Evolutionary conservation across 1,139 yeast genomes (phyloP).

Genomic region (Saccharomyces pastorianus): DNA sequence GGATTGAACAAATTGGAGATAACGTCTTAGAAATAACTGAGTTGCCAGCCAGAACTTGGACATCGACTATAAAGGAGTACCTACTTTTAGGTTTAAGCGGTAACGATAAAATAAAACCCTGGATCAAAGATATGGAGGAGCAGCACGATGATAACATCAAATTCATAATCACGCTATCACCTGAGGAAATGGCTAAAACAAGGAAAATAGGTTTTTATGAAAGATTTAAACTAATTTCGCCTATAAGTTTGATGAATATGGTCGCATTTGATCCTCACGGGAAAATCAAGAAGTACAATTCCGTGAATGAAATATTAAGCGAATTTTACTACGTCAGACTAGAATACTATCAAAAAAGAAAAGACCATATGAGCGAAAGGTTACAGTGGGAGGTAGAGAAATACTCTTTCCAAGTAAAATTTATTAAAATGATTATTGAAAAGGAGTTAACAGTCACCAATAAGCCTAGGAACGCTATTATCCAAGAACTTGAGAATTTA

Average conservation of each 20-base stretch:
- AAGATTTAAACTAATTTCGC: conserved; percentile 67
- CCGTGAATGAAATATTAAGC: conserved; percentile 65
- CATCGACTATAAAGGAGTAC: conserved; percentile 78
- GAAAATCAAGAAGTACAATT: conserved; percentile 72
- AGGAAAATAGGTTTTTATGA: conserved; percentile 68
- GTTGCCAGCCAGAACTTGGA: conserved; percentile 90
- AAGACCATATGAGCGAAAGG: conserved; percentile 64
- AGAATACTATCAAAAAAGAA: conserved; percentile 85
- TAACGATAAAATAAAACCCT: conserved; percentile 58
- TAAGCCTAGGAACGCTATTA: conserved; percentile 57
- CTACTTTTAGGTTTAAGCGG: conserved; percentile 69
- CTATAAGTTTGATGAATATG: conserved; percentile 75
- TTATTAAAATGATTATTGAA: conserved; percentile 83
- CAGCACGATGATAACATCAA: conserved; percentile 79
- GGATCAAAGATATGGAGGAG: conserved; percentile 94
- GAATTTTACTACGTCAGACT: conserved; percentile 83
- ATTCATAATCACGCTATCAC: conserved; percentile 65
- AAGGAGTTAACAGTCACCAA: conserved; percentile 62
- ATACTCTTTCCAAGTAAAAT: conserved; percentile 78
- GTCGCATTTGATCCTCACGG: conserved; percentile 94
- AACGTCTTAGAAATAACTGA: conserved; percentile 84
- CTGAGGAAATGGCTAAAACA: conserved; percentile 79
- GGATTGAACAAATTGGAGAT: conserved; percentile 71
- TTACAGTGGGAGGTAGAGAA: conserved; percentile 68
- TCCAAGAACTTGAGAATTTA: conserved; percentile 51